Conservation (phyloP, 108 stramenopile genomes). For the Fistulifera solaris region DNA sequence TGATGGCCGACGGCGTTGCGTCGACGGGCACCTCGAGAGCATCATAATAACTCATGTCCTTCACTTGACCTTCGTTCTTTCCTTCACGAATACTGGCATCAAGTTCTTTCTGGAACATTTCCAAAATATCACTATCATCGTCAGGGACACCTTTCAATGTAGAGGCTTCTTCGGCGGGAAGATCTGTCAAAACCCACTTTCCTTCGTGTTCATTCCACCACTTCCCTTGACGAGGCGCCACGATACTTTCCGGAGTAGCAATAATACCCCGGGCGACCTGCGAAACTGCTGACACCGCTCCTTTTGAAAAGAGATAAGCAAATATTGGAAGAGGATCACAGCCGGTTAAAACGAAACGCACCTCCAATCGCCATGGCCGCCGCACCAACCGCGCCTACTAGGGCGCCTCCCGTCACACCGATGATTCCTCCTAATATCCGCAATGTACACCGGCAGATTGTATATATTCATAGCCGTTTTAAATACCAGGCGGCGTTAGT, state of each 20-base stretch:
- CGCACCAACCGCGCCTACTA: slow-evolving; percentile 42
- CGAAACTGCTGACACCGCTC: slow-evolving; percentile 29
- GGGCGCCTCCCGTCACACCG: slow-evolving; percentile 34
- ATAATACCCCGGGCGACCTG: slow-evolving; percentile 56
- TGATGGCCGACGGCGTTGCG: slow-evolving; percentile 41
- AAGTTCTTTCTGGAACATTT: slow-evolving; percentile 1
- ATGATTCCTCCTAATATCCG: slow-evolving; percentile 8
- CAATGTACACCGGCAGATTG: too few species aligned
- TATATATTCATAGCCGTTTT: too few species aligned
- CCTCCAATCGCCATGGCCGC: slow-evolving; percentile 37
- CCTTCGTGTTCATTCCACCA: slow-evolving; percentile 79
- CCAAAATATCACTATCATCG: slow-evolving; percentile 12
- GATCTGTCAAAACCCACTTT: slow-evolving; percentile 15
- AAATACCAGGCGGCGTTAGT: too few species aligned
- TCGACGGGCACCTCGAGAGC: slow-evolving; percentile 51
- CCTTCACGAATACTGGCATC: slow-evolving; percentile 2
- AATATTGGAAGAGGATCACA: background rate
- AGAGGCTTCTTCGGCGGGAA: slow-evolving; percentile 9
- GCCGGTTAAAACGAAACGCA: background rate
- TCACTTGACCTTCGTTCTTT: slow-evolving; percentile 5
- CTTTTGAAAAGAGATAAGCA: slow-evolving; percentile 9
- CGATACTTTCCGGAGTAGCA: slow-evolving; percentile 45
- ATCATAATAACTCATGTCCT: slow-evolving; percentile 23
- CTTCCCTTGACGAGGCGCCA: slow-evolving; percentile 55
- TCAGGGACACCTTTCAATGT: slow-evolving; percentile 5